Conservation (phyloP, 352 stramenopile genomes). For the Phytophthora pini region DNA sequence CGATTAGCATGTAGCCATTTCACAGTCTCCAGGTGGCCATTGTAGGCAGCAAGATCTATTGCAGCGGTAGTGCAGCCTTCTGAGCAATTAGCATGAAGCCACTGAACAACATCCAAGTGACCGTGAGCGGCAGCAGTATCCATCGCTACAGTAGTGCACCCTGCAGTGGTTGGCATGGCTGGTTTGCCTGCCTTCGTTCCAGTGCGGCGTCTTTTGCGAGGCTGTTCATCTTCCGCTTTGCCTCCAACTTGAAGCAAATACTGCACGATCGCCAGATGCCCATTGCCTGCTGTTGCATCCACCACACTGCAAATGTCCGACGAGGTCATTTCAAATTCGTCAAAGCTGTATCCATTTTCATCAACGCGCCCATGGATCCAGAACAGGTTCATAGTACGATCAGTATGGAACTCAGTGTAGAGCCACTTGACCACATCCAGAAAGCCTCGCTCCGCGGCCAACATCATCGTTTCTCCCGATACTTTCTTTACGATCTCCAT, state of each 20-base stretch:
- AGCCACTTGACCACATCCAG: constrained; percentile 25
- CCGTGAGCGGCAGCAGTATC: constrained; percentile 12
- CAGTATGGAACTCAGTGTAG: constrained; percentile 10
- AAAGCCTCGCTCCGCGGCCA: constrained; percentile 21
- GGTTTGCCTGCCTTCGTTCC: neutral
- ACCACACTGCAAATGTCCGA: constrained; percentile 1
- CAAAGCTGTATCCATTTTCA: neutral
- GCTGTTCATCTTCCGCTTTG: neutral
- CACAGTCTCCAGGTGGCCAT: constrained; percentile 17
- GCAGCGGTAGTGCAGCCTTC: constrained; percentile 10
- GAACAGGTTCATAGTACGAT: constrained; percentile 13
- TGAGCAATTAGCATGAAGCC: constrained; percentile 10
- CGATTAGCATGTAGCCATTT: constrained; percentile 21
- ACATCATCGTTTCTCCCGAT: constrained; percentile 16
- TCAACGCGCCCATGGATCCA: constrained; percentile 2
- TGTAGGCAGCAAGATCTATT: constrained; percentile 16
- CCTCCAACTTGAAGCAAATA: constrained; percentile 17
- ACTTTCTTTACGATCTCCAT: constrained; percentile 5
- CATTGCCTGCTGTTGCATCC: constrained; percentile 17
- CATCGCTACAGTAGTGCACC: constrained; percentile 14
- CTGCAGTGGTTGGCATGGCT: neutral
- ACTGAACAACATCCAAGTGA: constrained; percentile 18
- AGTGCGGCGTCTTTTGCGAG: constrained; percentile 3
- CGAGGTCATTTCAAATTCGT: too few relatives aligned
- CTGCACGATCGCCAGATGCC: constrained; percentile 20